Conservation (phyloP, 352 stramenopile genomes). For the Plasmopara viticola region DNA sequence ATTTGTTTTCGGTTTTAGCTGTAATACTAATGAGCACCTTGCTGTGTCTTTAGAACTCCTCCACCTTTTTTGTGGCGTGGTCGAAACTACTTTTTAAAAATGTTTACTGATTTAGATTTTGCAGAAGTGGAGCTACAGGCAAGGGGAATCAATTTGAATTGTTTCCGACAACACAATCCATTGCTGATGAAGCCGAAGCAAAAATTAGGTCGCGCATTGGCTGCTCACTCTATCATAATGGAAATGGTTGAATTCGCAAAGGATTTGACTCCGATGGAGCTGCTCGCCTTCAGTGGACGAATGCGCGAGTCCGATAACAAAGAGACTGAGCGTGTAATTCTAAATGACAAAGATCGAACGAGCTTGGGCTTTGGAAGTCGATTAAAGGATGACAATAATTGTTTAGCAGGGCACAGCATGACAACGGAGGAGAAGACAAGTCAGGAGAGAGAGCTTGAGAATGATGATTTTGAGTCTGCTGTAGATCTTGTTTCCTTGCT, state of each 20-base stretch:
- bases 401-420: background rate
- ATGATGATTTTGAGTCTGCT: constrained; percentile 12
- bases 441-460: background rate
- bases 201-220: constrained; percentile 58
- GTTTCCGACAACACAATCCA: constrained; percentile 45
- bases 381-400: constrained; percentile 2
- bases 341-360: background rate
- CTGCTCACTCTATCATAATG: constrained; percentile 62
- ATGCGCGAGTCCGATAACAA: constrained; percentile 11
- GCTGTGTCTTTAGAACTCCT: constrained; percentile 31
- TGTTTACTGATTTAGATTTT: constrained; percentile 66
- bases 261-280: constrained; percentile 24
- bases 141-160: constrained; percentile 50
- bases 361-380: background rate
- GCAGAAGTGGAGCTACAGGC: constrained; percentile 41
- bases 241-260: constrained; percentile 59
- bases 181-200: constrained; percentile 67
- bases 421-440: background rate
- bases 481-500: constrained; percentile 49
- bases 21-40: constrained; percentile 7
- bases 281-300: constrained; percentile 19
- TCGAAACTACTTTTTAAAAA: constrained; percentile 73
- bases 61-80: constrained; percentile 67
- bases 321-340: constrained; percentile 1
- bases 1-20: background rate